Base-by-base conservation (phyloP, 192 early-diverging fungal genomes). In the Mortierella antarctica region DNA sequence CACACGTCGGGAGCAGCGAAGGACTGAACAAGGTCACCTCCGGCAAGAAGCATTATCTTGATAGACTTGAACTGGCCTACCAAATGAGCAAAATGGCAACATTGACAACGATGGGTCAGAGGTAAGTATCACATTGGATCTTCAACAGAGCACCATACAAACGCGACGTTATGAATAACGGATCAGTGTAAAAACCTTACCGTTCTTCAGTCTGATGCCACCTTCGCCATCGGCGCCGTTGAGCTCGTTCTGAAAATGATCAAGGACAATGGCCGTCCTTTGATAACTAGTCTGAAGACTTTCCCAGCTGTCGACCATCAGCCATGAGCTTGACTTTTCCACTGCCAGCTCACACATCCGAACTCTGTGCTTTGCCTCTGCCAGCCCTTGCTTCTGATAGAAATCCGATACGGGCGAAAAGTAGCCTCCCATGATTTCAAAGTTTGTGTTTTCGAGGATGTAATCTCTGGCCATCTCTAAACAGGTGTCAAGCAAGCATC, bases 221-320 rank as follows among this genome's bases (percentile, higher is more conserved):
- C 93, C 91, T 44, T 88, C 79, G 31, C 93, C 91, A 46, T 88
- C 79, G 0, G 86, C 82, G 2, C 77, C 87, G 75, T 99, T 99
- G 66, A 99, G 78, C 82, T 96, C 89, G 2, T 93, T 82, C 72
- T 98, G 89, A 85, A 99, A 97, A 81, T 99, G 98, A 86, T 98
- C 96, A 21, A 99, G 74, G 4, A 98, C 98, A 70, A 92, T 84
- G 1, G 94, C 95, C 0, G 98, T 98, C 20, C 93, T 84, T 71
- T 92, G 91, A 69, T 96, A 98, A 47, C 87, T 89, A 15, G 83
- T 73, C 78, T 96, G 94, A 62, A 89, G 62, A 54, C 92, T 87
- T 74, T 99, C 98, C 97, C 97, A 99, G 56, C 89, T 86, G 86
- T 99, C 98, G 15, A 98, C 95, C 94, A 97, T 97, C 23, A 99